Base-by-base conservation (phyloP, 2,329 filamentous ascomycete species). In the Ceratocystis harringtonii region DNA sequence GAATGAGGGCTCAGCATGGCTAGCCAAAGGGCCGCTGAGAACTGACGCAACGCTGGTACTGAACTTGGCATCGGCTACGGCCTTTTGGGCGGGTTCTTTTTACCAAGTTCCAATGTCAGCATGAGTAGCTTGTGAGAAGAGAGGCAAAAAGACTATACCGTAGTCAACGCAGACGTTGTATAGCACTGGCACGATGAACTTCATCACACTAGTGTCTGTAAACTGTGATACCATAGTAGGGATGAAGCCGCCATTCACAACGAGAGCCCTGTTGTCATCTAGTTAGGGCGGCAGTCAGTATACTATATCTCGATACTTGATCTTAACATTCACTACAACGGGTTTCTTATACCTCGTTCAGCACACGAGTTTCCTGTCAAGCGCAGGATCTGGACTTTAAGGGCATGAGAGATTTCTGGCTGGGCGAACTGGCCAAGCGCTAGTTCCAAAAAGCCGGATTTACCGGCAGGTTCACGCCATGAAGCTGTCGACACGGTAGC, bases 131-230 rank as follows among this genome's bases (percentile, higher is more conserved):
- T 52, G 5, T 36, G 6, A 25, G 10, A 4, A 19, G 10, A 5
- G 3, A 2, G 3, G n/a, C 45, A 17, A 28, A 2, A 2, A 28
- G 10, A 28, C 77, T 73, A 5, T 71, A 85, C 83, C 81, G 70
- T 84, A 86, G 71, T 87, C 84, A 15, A 86, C 78, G 65, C 83
- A 79, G 61, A 85, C 77, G 70, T 87, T 87, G 72, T 81, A 84
- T 3, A 86, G 73, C 6, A 86, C 84, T 0, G 83, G 81, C 50
- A 86, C 78, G 44, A 78, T 77, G 70, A 82, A 82, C 0, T 76
- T 72, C 6, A 84, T 72, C 19, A 85, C 69, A 0, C 74, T 72
- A 61, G 81, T 77, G 45, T 81, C 72, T 15, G 73, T 69, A 7
- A 86, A 72, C 44, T 82, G 75, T 2, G 73, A 69, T 41, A 82